Evolutionary conservation across 129 eudicot species (phyloP).

Genomic region (Deinandra increscens): DNA sequence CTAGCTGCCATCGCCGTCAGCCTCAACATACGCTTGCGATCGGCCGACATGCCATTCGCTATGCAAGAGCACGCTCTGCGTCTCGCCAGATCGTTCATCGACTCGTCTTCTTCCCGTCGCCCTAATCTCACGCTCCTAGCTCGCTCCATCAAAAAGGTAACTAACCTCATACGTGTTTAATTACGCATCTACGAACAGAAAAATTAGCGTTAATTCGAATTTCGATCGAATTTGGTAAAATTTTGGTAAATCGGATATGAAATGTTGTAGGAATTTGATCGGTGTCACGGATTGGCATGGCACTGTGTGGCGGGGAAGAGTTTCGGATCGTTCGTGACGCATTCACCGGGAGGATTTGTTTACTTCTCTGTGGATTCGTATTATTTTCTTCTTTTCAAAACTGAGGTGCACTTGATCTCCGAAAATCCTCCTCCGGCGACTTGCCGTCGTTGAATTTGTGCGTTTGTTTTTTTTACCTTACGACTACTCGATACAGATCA

Average conservation of each 20-base stretch:
- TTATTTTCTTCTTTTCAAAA: conserved; percentile 71
- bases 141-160: conserved; percentile 77
- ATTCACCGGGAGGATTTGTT: conserved; percentile 79
- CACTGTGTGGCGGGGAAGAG: conserved; percentile 96
- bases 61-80: conserved; percentile 82
- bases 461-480: not conserved
- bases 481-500: not conserved
- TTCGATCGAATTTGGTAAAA: too few species aligned
- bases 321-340: conserved; percentile 81
- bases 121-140: conserved; percentile 75
- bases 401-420: conserved; percentile 58
- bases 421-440: conserved; percentile 18
- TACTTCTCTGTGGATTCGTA: conserved; percentile 66
- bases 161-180: not conserved
- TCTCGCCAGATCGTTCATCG: conserved; percentile 55
- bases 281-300: conserved; percentile 76
- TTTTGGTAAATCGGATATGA: not conserved
- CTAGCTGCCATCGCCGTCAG: conserved; percentile 54
- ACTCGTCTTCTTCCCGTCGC: conserved; percentile 34
- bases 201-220: not conserved
- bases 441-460: conserved; percentile 12
- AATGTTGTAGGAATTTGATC: conserved; percentile 65
- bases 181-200: not conserved
- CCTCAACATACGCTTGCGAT: conserved; percentile 50
- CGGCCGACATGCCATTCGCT: conserved; percentile 70